Percentiles rank a stretch among this genome's conserved stretches.
Evolutionary conservation across 176 grass and related monocot genomes (phyloP).

Genomic region (Echinochloa phyllopogon): DNA sequence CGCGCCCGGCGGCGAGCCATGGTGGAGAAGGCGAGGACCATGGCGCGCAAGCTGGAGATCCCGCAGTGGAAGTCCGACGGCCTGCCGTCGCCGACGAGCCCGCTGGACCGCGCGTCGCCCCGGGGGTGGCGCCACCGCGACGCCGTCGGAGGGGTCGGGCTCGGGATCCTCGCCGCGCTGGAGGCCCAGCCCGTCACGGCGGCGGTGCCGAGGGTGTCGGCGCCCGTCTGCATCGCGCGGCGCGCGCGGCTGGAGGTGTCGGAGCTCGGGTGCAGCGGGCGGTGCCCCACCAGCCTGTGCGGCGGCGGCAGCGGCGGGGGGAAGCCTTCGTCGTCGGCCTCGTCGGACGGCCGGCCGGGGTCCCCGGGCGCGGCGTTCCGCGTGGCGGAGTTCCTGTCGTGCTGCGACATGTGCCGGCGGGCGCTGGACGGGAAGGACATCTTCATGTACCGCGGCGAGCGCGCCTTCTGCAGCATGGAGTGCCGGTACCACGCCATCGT

Average conservation of each 20-base stretch:
- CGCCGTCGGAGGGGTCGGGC: slow-evolving; percentile 63
- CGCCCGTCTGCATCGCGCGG: slow-evolving; percentile 39
- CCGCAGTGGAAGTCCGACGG: slow-evolving; percentile 43
- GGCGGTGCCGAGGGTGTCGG: neutral
- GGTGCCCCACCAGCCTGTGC: slow-evolving; percentile 56
- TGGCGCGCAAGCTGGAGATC: slow-evolving; percentile 42
- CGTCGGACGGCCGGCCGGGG: neutral
- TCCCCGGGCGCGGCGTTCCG: slow-evolving; percentile 22
- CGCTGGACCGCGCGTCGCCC: slow-evolving; percentile 57
- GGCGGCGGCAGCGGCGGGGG: neutral
- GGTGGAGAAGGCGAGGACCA: slow-evolving; percentile 42
- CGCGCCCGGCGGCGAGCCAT: neutral
- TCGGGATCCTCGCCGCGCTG: slow-evolving; percentile 82
- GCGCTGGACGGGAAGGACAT: slow-evolving; percentile 83
- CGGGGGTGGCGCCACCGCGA: slow-evolving; percentile 57
- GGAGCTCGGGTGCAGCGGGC: slow-evolving; percentile 60
- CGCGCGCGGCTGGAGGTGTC: slow-evolving; percentile 62
- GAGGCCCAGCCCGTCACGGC: slow-evolving; percentile 26
- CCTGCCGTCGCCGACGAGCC: slow-evolving; percentile 51
- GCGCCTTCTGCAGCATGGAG: slow-evolving; percentile 96
- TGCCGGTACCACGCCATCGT: slow-evolving; percentile 83
- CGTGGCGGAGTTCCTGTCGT: slow-evolving; percentile 73
- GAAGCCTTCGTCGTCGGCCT: neutral
- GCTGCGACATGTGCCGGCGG: slow-evolving; percentile 71
- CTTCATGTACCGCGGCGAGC: slow-evolving; percentile 93